A percentile compares a stretch with the other conserved stretches of the same genome.
Evolutionary conservation across 495 filamentous ascomycete genomes (phyloP).

Genomic region (Penicillium egyptiacum): DNA sequence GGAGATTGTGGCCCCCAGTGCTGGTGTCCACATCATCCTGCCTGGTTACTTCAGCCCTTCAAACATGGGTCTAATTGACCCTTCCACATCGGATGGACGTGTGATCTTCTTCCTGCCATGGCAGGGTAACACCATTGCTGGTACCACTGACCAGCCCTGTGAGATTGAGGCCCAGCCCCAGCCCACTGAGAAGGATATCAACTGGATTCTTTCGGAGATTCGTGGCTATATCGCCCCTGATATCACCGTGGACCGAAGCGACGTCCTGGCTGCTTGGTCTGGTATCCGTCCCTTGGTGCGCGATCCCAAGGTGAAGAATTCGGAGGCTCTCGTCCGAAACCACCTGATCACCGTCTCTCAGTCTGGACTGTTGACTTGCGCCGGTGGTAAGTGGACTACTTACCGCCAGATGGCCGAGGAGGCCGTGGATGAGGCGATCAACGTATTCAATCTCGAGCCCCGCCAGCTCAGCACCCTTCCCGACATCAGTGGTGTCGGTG

Average conservation of each 20-base stretch:
- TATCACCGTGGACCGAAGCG: slow-evolving; percentile 89
- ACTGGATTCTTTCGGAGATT: slow-evolving; percentile 94
- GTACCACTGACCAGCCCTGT: slow-evolving; percentile 91
- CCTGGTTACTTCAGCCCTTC: slow-evolving; percentile 94
- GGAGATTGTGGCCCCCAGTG: slow-evolving; percentile 91
- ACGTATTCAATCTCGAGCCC: slow-evolving; percentile 69
- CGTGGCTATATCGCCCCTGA: slow-evolving; percentile 86
- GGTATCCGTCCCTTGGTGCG: slow-evolving; percentile 92
- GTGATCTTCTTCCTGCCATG: slow-evolving; percentile 99
- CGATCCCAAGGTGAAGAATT: slow-evolving; percentile 91
- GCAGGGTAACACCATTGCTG: slow-evolving; percentile 99
- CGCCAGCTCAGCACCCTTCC: slow-evolving; percentile 60
- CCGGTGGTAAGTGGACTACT: slow-evolving; percentile 99
- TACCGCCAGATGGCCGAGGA: slow-evolving; percentile 99
- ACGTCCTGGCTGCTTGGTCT: slow-evolving; percentile 95
- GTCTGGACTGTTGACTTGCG: slow-evolving; percentile 87
- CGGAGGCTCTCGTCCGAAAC: slow-evolving; percentile 92
- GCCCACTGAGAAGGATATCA: slow-evolving; percentile 88
- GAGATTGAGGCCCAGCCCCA: slow-evolving; percentile 77
- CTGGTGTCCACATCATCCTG: slow-evolving; percentile 91
- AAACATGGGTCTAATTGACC: slow-evolving; percentile 96
- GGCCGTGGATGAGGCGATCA: slow-evolving; percentile 86
- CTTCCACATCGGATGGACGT: slow-evolving; percentile 88
- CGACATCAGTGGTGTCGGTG: slow-evolving; percentile 74
- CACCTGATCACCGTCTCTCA: slow-evolving; percentile 86